phyloP scores from a whole-genome alignment of 805 yeast species.

The Saccharomycopsis selenospora region DNA sequence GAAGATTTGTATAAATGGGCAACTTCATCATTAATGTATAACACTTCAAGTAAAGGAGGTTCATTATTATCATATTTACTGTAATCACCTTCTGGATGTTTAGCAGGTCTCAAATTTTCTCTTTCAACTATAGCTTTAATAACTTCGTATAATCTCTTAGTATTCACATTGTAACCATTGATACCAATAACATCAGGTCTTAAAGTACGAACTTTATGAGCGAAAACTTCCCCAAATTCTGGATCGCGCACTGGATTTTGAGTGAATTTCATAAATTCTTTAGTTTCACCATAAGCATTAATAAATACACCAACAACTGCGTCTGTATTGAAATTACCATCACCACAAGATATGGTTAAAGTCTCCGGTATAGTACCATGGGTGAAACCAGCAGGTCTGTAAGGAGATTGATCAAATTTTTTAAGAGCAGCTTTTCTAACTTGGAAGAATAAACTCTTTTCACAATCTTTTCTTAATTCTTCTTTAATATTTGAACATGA shows the following conservation, averaged over 20 bases:
- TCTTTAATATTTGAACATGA: slow-evolving; percentile 76
- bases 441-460: slow-evolving; percentile 57
- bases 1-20: slow-evolving; percentile 85
- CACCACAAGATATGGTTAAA: slow-evolving; percentile 76
- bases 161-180: slow-evolving; percentile 75
- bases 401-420: slow-evolving; percentile 90
- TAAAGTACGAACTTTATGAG: slow-evolving; percentile 50
- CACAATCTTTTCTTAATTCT: slow-evolving; percentile 68
- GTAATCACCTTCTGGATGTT: slow-evolving; percentile 25
- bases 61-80: slow-evolving; percentile 22
- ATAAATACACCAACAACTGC: slow-evolving; percentile 79
- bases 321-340: slow-evolving; percentile 71
- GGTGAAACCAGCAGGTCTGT: slow-evolving; percentile 67
- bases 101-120: slow-evolving; percentile 38
- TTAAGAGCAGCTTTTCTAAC: slow-evolving; percentile 63
- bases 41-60: slow-evolving; percentile 54
- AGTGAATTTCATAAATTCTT: slow-evolving; percentile 71
- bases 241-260: slow-evolving; percentile 52
- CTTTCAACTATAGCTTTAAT: slow-evolving; percentile 49
- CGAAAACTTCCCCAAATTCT: slow-evolving; percentile 60
- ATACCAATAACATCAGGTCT: slow-evolving; percentile 88
- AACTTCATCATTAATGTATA: slow-evolving; percentile 89
- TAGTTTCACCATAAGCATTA: slow-evolving; percentile 73
- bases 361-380: slow-evolving; percentile 82
- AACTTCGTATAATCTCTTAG: slow-evolving; percentile 53